Percentiles rank a stretch among this genome's conserved stretches.
These are phyloP conservation scores for Colletotrichum sublineola DNA, from an alignment of 2,329 filamentous ascomycete species.

Conservation along the genomic window DNA sequence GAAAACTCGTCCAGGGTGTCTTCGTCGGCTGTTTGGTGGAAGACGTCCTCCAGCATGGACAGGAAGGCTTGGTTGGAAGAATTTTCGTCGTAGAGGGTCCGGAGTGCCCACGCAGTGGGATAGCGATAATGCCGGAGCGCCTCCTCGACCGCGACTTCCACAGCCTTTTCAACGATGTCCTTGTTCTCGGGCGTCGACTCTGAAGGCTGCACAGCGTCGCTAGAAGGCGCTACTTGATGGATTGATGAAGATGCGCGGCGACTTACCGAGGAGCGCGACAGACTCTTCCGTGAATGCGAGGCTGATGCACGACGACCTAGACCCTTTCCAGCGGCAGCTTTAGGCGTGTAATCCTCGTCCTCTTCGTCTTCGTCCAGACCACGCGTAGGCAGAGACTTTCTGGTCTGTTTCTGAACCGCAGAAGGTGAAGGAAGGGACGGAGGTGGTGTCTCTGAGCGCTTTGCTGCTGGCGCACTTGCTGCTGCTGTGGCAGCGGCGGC, in stretches of 20 bases:
- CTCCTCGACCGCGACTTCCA: conserved; percentile 70
- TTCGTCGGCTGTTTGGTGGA: conserved; percentile 67
- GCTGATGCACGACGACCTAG: conserved; percentile 31
- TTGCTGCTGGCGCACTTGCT: conserved; percentile 28
- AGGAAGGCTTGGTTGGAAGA: conserved; percentile 65
- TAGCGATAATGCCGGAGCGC: conserved; percentile 69
- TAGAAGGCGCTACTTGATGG: conserved; percentile 32
- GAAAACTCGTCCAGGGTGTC: conserved; percentile 66
- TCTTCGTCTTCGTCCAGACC: conserved; percentile 35
- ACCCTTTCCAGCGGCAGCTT: conserved; percentile 31
- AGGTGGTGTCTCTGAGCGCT: conserved; percentile 38
- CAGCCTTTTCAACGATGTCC: conserved; percentile 63
- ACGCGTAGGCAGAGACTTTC: conserved; percentile 31
- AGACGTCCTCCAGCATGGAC: conserved; percentile 70
- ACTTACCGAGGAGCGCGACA: conserved; percentile 39
- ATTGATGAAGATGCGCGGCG: conserved; percentile 37
- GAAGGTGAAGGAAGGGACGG: conserved; percentile 35
- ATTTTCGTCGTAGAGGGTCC: conserved; percentile 71
- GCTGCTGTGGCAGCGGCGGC: conserved; percentile 25
- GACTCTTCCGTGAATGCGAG: conserved; percentile 38
- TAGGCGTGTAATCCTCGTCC: conserved; percentile 35
- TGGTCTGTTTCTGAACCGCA: conserved; percentile 22
- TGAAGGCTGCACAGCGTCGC: conserved; percentile 39
- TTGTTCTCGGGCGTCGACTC: conserved; percentile 49
- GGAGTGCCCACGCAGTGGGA: conserved; percentile 73